phyloP scores from a whole-genome alignment of 2,329 filamentous ascomycete genomes.

The Trichophyton verrucosum region DNA sequence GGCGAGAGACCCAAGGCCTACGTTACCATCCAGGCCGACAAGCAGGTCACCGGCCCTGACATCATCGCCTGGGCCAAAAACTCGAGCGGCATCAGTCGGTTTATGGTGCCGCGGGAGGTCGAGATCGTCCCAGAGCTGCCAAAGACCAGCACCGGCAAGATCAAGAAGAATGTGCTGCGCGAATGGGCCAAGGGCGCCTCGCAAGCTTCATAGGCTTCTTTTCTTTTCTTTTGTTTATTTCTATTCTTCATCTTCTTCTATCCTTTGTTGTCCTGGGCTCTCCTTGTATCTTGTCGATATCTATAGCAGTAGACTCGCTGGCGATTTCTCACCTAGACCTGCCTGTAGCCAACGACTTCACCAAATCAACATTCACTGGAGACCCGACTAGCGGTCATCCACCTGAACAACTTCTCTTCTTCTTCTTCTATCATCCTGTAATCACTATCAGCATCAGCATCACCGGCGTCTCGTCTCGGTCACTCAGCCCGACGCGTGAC shows the following conservation, averaged over 20 bases:
- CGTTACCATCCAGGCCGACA: conserved; percentile 64
- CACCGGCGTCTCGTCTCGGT: neutral
- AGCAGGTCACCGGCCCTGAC: conserved; percentile 48
- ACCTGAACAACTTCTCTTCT: too few species aligned
- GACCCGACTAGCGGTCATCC: too few species aligned
- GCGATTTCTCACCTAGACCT: too few species aligned
- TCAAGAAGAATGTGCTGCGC: conserved; percentile 85
- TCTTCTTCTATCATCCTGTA: too few species aligned
- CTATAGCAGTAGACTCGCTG: neutral
- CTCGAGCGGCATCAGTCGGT: conserved; percentile 68
- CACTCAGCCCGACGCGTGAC: neutral
- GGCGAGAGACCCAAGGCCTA: conserved; percentile 94
- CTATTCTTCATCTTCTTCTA: neutral
- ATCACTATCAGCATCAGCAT: neutral
- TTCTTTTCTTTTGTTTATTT: neutral
- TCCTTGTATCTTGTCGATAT: neutral
- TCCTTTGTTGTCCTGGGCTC: too few species aligned
- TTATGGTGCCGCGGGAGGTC: conserved; percentile 67
- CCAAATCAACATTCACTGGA: too few species aligned
- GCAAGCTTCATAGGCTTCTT: neutral
- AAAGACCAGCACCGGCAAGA: conserved; percentile 94
- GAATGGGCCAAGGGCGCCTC: conserved; percentile 61
- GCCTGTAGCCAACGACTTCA: too few species aligned
- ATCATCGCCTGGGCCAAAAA: conserved; percentile 79
- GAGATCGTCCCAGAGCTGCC: conserved; percentile 79